These are phyloP conservation scores for Coemansia sp. DNA, from an alignment of 192 early-diverging fungal genomes.

Conservation along the genomic window DNA sequence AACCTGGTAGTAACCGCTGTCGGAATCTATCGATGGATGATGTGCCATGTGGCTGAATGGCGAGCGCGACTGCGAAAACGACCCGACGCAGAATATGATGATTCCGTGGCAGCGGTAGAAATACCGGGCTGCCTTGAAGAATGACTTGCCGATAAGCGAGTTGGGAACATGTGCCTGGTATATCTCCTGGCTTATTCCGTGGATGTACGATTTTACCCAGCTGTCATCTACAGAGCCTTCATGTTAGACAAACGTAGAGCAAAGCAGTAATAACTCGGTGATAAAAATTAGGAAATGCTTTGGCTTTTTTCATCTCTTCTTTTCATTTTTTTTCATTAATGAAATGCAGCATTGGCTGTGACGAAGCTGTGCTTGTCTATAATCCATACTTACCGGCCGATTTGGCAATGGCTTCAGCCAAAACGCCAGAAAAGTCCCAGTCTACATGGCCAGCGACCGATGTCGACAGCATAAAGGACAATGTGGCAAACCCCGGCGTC, in stretches of 20 bases:
- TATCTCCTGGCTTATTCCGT: constrained; percentile 53
- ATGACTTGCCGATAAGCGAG: constrained; percentile 41
- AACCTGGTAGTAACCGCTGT: constrained; percentile 37
- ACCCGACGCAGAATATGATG: constrained; percentile 49
- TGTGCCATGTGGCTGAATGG: constrained; percentile 23
- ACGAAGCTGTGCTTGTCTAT: too few relatives aligned
- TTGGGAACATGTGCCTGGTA: constrained; percentile 47
- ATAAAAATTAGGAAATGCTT: too few relatives aligned
- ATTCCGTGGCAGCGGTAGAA: constrained; percentile 50
- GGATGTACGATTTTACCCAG: constrained; percentile 50
- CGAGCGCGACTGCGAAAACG: constrained; percentile 13
- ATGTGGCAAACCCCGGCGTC: constrained; percentile 43
- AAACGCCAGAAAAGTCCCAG: constrained; percentile 33
- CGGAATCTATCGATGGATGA: constrained; percentile 17
- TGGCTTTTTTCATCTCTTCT: too few relatives aligned
- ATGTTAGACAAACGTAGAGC: not conserved
- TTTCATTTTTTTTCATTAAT: too few relatives aligned
- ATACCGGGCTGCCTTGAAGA: constrained; percentile 40
- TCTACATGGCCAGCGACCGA: constrained; percentile 30
- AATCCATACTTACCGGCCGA: constrained; percentile 37
- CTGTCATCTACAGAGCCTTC: constrained; percentile 31
- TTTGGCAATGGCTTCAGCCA: constrained; percentile 29
- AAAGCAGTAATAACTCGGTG: too few relatives aligned
- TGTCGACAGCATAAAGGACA: constrained; percentile 48
- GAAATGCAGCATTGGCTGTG: too few relatives aligned